Percentiles rank a stretch among this genome's conserved stretches.
Evolutionary conservation across 2,329 filamentous ascomycete genomes (phyloP).

Genomic region (Colletotrichum simmondsii): DNA sequence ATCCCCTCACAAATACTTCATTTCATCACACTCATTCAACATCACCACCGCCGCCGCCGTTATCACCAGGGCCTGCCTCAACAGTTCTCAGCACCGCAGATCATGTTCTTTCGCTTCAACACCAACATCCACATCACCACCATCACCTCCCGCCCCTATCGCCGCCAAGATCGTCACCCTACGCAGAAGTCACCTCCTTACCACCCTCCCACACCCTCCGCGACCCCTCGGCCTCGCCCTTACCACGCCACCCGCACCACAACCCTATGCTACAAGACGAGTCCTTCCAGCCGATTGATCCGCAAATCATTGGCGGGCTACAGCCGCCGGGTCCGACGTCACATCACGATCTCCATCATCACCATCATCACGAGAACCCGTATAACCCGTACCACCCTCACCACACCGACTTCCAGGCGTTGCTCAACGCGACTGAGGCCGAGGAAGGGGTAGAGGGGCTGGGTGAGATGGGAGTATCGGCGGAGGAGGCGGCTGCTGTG

Average conservation of each 20-base stretch:
- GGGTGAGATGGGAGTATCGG: conserved; percentile 46
- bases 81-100: conserved; percentile 22
- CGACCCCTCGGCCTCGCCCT: conserved; percentile 38
- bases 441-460: conserved; percentile 43
- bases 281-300: conserved; percentile 66
- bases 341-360: conserved; percentile 32
- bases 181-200: conserved; percentile 59
- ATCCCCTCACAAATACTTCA: neutral
- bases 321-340: conserved; percentile 45
- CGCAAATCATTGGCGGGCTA: conserved; percentile 64
- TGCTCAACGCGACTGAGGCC: conserved; percentile 60
- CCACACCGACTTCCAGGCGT: conserved; percentile 62
- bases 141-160: conserved; percentile 41
- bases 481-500: conserved; percentile 51
- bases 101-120: conserved; percentile 35
- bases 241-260: conserved; percentile 45
- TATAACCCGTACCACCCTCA: conserved; percentile 52
- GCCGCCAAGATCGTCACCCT: conserved; percentile 46
- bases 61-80: conserved; percentile 9
- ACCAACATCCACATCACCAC: neutral
- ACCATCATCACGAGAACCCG: conserved; percentile 41
- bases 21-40: conserved; percentile 4
- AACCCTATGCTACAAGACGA: conserved; percentile 47
- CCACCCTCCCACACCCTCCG: conserved; percentile 51
- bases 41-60: conserved; percentile 10